Conservation (phyloP, 2,329 filamentous ascomycete species). For the Lasiodiplodia theobromae region DNA sequence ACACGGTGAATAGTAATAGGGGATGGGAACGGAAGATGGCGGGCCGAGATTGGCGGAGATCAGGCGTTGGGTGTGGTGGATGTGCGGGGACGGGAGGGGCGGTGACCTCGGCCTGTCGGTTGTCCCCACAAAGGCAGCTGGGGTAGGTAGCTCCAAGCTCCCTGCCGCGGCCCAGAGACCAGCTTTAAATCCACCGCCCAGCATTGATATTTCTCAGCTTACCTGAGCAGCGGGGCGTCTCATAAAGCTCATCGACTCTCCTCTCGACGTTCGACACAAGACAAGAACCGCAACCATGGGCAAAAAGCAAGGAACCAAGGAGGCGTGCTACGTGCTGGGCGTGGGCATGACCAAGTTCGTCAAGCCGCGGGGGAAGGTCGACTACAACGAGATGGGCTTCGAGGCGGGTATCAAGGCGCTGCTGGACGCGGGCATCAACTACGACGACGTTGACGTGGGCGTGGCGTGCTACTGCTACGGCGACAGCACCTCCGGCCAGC, state of each 20-base stretch:
- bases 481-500: conserved; percentile 92
- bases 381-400: conserved; percentile 93
- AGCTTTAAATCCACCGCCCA: conserved; percentile 10
- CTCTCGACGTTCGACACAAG: background rate
- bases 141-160: conserved; percentile 17
- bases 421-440: conserved; percentile 84
- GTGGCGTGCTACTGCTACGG: conserved; percentile 99
- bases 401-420: conserved; percentile 91
- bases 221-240: background rate
- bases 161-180: conserved; percentile 18
- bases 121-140: conserved; percentile 11
- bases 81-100: conserved; percentile 14
- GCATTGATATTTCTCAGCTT: background rate
- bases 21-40: background rate
- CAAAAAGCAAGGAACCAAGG: conserved; percentile 17
- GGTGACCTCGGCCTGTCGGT: conserved; percentile 22
- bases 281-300: conserved; percentile 6
- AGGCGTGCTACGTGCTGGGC: conserved; percentile 84
- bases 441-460: conserved; percentile 82
- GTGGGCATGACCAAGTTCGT: conserved; percentile 99
- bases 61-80: background rate
- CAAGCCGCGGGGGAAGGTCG: conserved; percentile 91
- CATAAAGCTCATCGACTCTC: background rate
- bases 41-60: conserved; percentile 7
- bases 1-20: background rate